Evolutionary conservation across 331 rosid genomes (phyloP).

Genomic region (Rhamnella rubrinervis): DNA sequence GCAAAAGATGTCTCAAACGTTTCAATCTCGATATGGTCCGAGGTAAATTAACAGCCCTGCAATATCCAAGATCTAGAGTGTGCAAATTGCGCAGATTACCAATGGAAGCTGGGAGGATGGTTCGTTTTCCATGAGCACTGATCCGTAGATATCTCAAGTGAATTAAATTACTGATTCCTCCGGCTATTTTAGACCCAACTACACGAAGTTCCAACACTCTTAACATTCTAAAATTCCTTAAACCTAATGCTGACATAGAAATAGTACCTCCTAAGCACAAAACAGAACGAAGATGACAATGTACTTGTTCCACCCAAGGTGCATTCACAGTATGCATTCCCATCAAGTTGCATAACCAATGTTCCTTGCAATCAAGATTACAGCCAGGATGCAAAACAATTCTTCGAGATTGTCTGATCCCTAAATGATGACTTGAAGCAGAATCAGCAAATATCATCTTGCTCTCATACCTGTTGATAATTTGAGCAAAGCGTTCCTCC

Average conservation of each 20-base stretch:
- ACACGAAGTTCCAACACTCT: constrained; percentile 48
- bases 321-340: too few species aligned
- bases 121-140: constrained; percentile 23
- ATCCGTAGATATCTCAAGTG: constrained; percentile 46
- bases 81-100: constrained; percentile 44
- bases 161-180: constrained; percentile 38
- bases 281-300: constrained; percentile 36
- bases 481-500: constrained; percentile 9
- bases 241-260: neutral
- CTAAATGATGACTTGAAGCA: neutral
- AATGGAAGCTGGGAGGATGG: constrained; percentile 33
- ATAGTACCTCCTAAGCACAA: constrained; percentile 26
- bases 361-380: neutral
- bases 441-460: neutral
- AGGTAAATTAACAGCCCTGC: constrained; percentile 35
- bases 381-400: constrained; percentile 37
- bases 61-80: constrained; percentile 46
- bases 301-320: neutral
- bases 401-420: too few species aligned
- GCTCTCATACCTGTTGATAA: neutral
- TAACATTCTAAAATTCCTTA: constrained; percentile 33
- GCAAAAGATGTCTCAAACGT: constrained; percentile 50
- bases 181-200: constrained; percentile 29
- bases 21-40: constrained; percentile 31
- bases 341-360: neutral